These are phyloP conservation scores for Galerina marginata DNA, from an alignment of 768 basidiomycete species.

Conservation along the genomic window DNA sequence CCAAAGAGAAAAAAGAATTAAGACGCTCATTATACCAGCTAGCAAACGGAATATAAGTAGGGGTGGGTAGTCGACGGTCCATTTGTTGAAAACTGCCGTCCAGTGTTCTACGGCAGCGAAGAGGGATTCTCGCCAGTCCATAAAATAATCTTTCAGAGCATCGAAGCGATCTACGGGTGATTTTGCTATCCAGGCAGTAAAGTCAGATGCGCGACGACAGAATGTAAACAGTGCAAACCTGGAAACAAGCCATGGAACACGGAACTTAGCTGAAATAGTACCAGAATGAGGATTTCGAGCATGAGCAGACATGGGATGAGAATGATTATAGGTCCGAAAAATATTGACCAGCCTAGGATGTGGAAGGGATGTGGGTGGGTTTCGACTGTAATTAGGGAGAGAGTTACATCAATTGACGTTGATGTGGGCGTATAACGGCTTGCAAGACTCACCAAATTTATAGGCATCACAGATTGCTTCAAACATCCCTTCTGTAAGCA, in stretches of 20 bases:
- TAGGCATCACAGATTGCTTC: too few relatives aligned
- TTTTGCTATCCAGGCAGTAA: slow-evolving; percentile 21
- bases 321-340: slow-evolving; percentile 48
- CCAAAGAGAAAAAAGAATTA: slow-evolving; percentile 37
- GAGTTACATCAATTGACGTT: not conserved
- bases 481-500: too few relatives aligned
- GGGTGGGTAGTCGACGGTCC: slow-evolving; percentile 40
- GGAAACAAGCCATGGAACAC: slow-evolving; percentile 41
- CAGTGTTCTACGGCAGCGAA: slow-evolving; percentile 43
- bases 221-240: slow-evolving; percentile 26
- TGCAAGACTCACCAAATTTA: too few relatives aligned
- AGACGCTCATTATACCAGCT: slow-evolving; percentile 33
- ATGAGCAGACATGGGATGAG: slow-evolving; percentile 40
- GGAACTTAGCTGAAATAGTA: slow-evolving; percentile 39
- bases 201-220: not conserved
- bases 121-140: slow-evolving; percentile 40
- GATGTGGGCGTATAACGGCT: too few relatives aligned
- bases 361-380: slow-evolving; percentile 41
- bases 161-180: slow-evolving; percentile 37
- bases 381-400: slow-evolving; percentile 14
- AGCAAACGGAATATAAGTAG: slow-evolving; percentile 39
- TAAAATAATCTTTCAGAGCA: slow-evolving; percentile 35
- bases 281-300: slow-evolving; percentile 38
- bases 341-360: slow-evolving; percentile 41
- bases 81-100: slow-evolving; percentile 42